These are phyloP conservation scores for Hypoxylon sp. DNA, from an alignment of 2,329 filamentous ascomycete species.

Conservation along the genomic window DNA sequence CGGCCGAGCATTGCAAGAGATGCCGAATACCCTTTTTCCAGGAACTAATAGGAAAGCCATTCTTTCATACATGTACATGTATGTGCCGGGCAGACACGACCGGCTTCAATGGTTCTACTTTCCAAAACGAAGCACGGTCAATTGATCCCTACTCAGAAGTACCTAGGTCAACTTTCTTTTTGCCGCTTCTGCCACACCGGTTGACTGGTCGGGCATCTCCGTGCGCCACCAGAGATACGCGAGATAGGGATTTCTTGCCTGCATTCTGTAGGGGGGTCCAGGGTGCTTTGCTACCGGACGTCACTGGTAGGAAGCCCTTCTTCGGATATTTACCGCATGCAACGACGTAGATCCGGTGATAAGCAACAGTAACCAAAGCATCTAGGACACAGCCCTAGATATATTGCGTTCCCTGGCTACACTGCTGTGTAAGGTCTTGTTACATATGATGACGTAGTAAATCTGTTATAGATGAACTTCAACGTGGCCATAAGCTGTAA, in stretches of 20 bases:
- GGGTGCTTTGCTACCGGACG: slow-evolving; percentile 3
- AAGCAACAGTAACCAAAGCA: neutral
- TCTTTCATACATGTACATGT: neutral
- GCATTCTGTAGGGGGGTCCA: neutral
- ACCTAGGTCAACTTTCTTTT: slow-evolving; percentile 15
- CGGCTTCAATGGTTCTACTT: neutral
- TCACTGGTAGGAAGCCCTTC: neutral
- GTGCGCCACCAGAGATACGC: slow-evolving; percentile 5
- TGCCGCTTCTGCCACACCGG: slow-evolving; percentile 32
- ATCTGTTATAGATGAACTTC: neutral
- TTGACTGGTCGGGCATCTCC: slow-evolving; percentile 25
- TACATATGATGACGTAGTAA: slow-evolving; percentile 21
- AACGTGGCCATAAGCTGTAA: neutral
- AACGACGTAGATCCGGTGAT: slow-evolving; percentile 10
- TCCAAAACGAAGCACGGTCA: neutral
- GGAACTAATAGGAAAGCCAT: neutral
- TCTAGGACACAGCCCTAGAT: slow-evolving; percentile 27
- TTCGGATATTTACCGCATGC: slow-evolving; percentile 13
- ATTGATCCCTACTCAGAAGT: neutral
- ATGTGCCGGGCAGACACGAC: neutral
- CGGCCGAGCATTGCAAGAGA: slow-evolving; percentile 4
- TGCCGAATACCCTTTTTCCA: neutral
- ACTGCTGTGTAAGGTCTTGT: slow-evolving; percentile 7
- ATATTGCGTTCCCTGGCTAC: slow-evolving; percentile 24
- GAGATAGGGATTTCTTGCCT: slow-evolving; percentile 5